A percentile compares a stretch with the other conserved stretches of the same genome.
Evolutionary conservation across 75 land plant species (phyloP).

Genomic region (Chamaecyparis obtusa): DNA sequence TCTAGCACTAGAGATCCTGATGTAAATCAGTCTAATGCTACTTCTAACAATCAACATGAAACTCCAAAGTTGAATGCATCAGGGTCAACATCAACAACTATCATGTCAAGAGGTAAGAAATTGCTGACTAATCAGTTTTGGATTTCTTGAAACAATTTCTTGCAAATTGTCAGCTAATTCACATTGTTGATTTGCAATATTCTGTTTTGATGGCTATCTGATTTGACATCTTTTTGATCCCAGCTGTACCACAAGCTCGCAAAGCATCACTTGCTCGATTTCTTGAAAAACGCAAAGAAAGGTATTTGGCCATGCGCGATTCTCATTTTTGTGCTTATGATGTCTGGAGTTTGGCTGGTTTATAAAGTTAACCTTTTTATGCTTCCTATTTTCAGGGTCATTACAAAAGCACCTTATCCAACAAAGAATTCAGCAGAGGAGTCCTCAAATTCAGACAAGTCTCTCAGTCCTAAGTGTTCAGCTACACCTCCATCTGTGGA

Average conservation of each 20-base stretch:
- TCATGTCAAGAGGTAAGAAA: conserved; percentile 27
- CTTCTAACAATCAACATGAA: background rate
- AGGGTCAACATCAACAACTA: conserved; percentile 17
- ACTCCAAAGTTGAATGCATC: conserved; percentile 3
- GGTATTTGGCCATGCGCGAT: conserved; percentile 23
- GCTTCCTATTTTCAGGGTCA: conserved; percentile 8
- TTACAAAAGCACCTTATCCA: conserved; percentile 10
- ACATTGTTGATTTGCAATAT: background rate
- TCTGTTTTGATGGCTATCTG: background rate
- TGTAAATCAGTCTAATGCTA: background rate
- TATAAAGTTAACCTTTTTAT: background rate
- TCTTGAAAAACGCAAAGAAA: conserved; percentile 69
- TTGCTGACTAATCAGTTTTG: background rate
- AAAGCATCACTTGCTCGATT: conserved; percentile 65
- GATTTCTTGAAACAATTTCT: background rate
- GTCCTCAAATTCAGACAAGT: background rate
- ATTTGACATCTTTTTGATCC: conserved; percentile 3
- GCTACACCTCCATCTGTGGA: background rate
- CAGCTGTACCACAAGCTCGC: conserved; percentile 59
- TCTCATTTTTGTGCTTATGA: background rate
- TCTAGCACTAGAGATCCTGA: background rate
- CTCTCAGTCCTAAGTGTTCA: conserved; percentile 3
- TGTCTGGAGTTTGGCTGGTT: background rate
- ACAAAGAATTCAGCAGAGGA: conserved; percentile 10
- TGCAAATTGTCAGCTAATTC: background rate